Conservation (phyloP, 371 early-diverging fungal genomes). For the Amoeboaphelidium protococcarum region DNA sequence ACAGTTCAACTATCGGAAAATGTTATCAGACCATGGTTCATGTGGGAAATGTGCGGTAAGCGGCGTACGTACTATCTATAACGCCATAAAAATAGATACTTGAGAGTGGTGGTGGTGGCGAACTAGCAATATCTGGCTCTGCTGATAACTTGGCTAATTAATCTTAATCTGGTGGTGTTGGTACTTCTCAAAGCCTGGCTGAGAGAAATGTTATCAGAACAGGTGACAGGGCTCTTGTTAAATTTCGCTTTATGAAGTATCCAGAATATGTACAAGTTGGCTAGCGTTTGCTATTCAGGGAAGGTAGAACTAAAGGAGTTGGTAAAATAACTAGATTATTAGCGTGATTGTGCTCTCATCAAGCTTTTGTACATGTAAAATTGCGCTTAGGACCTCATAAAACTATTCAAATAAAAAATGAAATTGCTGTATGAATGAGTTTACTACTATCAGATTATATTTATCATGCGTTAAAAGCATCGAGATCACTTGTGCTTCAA, state of each 20-base stretch:
- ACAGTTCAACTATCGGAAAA: slow-evolving; percentile 59
- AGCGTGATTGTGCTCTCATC: background rate
- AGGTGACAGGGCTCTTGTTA: slow-evolving; percentile 55
- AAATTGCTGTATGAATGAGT: too few species aligned
- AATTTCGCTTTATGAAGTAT: slow-evolving; percentile 35
- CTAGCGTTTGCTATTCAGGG: slow-evolving; percentile 34
- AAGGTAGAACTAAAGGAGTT: slow-evolving; percentile 71
- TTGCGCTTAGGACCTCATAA: too few species aligned
- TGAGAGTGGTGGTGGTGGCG: slow-evolving; percentile 11
- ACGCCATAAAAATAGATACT: too few species aligned
- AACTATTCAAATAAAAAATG: too few species aligned
- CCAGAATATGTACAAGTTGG: slow-evolving; percentile 59
- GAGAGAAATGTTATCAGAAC: slow-evolving; percentile 45
- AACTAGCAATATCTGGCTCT: too few species aligned
- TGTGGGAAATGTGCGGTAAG: slow-evolving; percentile 65
- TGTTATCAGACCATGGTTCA: slow-evolving; percentile 85
- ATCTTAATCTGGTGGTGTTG: too few species aligned
- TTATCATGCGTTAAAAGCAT: too few species aligned
- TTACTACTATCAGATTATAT: too few species aligned
- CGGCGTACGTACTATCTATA: too few species aligned
- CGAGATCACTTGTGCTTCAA: background rate
- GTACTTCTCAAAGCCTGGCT: background rate
- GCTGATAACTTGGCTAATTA: too few species aligned
- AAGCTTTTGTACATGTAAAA: too few species aligned
- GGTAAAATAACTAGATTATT: slow-evolving; percentile 39